phyloP scores from a whole-genome alignment of 1,139 yeast genomes.

The Lodderomyces elongisporus region DNA sequence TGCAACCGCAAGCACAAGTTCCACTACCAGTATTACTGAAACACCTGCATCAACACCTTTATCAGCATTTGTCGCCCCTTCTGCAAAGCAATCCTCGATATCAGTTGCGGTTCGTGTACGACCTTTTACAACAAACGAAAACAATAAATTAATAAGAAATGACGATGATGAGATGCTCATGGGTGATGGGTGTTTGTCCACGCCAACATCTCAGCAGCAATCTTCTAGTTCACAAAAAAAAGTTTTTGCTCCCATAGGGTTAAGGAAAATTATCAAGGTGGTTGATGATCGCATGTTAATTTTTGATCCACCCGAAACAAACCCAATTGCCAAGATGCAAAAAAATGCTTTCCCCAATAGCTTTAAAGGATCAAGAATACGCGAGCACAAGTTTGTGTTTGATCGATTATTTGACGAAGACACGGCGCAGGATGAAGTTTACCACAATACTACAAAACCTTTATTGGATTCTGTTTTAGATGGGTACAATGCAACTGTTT shows the following conservation, averaged over 20 bases:
- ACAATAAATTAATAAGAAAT: slow-evolving; percentile 35
- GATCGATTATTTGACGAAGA: slow-evolving; percentile 69
- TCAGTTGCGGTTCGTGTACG: slow-evolving; percentile 79
- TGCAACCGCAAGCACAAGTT: no score
- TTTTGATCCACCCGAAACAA: slow-evolving; percentile 82
- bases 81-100: slow-evolving; percentile 55
- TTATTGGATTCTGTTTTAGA: slow-evolving; percentile 70
- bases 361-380: slow-evolving; percentile 35
- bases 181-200: slow-evolving; percentile 52
- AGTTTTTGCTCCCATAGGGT: slow-evolving; percentile 39
- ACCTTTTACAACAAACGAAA: slow-evolving; percentile 68
- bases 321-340: slow-evolving; percentile 60
- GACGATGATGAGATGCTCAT: slow-evolving; percentile 39
- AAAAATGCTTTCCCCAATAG: slow-evolving; percentile 48
- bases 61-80: background rate
- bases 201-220: slow-evolving; percentile 1
- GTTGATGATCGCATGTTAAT: slow-evolving; percentile 87
- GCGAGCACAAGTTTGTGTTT: slow-evolving; percentile 79
- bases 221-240: slow-evolving; percentile 4
- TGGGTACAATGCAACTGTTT: slow-evolving; percentile 79
- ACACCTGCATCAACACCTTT: background rate
- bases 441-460: slow-evolving; percentile 62
- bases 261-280: slow-evolving; percentile 71
- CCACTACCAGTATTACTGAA: background rate
- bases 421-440: slow-evolving; percentile 65